Conservation (phyloP, 169 alveolate species). For the Fabrea salina region DNA sequence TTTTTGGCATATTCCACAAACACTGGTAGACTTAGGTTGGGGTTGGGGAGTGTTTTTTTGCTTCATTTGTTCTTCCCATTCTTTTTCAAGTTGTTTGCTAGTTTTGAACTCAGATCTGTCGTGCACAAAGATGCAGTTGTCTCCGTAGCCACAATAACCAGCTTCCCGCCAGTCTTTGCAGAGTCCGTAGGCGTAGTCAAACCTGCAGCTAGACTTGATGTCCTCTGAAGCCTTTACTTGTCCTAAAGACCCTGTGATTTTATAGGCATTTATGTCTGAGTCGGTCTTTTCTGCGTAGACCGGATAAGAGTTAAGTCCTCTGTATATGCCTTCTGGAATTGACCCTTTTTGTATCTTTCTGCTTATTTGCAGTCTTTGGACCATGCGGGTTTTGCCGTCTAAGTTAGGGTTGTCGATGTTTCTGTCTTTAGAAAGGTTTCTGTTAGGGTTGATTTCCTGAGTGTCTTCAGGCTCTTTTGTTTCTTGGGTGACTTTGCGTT, state of each 20-base stretch:
- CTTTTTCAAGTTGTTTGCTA: slow-evolving; percentile 76
- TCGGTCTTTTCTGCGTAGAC: slow-evolving; percentile 24
- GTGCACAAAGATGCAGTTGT: slow-evolving; percentile 77
- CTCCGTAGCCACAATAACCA: slow-evolving; percentile 86
- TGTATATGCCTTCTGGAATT: too few species aligned
- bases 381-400: too few species aligned
- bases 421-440: too few species aligned
- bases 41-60: not conserved
- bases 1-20: slow-evolving; percentile 20
- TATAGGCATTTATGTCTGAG: not conserved
- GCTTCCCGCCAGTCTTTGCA: slow-evolving; percentile 82
- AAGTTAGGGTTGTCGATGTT: too few species aligned
- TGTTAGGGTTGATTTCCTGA: too few species aligned
- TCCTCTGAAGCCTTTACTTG: slow-evolving; percentile 55
- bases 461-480: too few species aligned
- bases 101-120: slow-evolving; percentile 78
- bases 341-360: too few species aligned
- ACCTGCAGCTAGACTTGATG: slow-evolving; percentile 66
- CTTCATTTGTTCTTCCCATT: slow-evolving; percentile 49
- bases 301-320: slow-evolving; percentile 17
- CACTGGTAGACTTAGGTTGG: not conserved
- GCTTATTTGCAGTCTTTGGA: too few species aligned
- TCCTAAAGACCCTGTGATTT: slow-evolving; percentile 50
- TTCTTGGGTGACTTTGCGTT: too few species aligned
- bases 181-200: slow-evolving; percentile 76